A percentile compares a stretch with the other conserved stretches of the same genome.
These are phyloP conservation scores for Senna siamea DNA, from an alignment of 306 rosid genomes.

Conservation along the genomic window DNA sequence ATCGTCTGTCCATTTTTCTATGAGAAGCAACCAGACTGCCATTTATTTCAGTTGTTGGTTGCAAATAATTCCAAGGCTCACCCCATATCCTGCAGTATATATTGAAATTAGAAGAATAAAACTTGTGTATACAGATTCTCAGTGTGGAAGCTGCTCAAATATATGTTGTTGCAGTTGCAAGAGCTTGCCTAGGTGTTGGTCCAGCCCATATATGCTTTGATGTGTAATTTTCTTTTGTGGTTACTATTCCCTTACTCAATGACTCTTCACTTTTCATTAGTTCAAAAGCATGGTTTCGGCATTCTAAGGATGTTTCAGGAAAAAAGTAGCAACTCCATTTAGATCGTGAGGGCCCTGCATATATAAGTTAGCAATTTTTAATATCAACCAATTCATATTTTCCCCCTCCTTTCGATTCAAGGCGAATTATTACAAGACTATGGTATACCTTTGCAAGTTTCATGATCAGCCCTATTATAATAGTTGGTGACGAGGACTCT, in stretches of 20 bases:
- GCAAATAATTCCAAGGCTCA: conserved; percentile 82
- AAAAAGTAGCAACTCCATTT: conserved; percentile 96
- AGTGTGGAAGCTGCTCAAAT: conserved; percentile 10
- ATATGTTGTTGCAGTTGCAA: conserved; percentile 26
- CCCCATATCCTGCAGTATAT: conserved; percentile 78
- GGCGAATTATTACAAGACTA: background rate
- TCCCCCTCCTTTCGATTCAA: background rate
- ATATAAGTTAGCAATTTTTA: conserved; percentile 3
- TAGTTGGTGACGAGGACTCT: conserved; percentile 82
- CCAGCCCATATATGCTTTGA: conserved; percentile 85
- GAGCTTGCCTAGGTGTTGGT: conserved; percentile 72
- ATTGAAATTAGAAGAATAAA: conserved; percentile 28
- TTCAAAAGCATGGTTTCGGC: conserved; percentile 70
- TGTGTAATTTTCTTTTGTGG: conserved; percentile 69
- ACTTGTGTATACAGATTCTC: conserved; percentile 20
- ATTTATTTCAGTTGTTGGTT: conserved; percentile 89
- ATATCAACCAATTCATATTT: background rate
- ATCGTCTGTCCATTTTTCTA: conserved; percentile 84
- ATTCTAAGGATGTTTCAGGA: conserved; percentile 83
- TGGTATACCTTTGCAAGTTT: conserved; percentile 77
- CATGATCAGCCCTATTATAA: conserved; percentile 88
- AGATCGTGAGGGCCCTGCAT: conserved; percentile 64
- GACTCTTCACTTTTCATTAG: conserved; percentile 70
- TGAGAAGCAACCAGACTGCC: conserved; percentile 78
- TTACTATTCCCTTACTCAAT: conserved; percentile 63